Base-by-base conservation (phyloP, 352 stramenopile genomes). In the Plasmopara viticola region DNA sequence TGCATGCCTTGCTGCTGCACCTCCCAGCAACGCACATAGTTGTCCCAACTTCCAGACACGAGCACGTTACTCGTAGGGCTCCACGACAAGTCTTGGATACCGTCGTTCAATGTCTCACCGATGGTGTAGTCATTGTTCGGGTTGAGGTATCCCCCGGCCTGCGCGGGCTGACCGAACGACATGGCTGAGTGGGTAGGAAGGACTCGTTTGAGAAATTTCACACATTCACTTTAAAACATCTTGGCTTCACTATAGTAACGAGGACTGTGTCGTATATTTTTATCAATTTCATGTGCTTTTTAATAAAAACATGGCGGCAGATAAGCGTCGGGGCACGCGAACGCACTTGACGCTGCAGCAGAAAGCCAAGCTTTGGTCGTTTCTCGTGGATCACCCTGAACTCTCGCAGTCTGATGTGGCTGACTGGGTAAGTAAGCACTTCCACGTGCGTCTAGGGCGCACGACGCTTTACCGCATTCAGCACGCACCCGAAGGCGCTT, bases 1-100 rank as follows among this genome's bases (percentile, higher is more conserved):
- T 87, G 71, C 30, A 61, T 70, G 34, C 67, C 70, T 57, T 82
- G 64, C 58, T 87, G 71, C 60, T 92, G 77, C 34, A 92, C 77
- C 54, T 92, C 78, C 82, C 82, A 92, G 64, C 79, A 92, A 35
- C 78, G 82, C 58, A 92, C 82, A 17, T 74, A 64, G 56, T 92
- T 92, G 66, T 92, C 79, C 82, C 82, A 92, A 58, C 75, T 88
- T 46, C 77, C 82, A 7, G 76, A 71, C 30, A 90, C 82, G 14
- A 92, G 63, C 53, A 86, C 62, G 60, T 92, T 92, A 42, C 66
- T 70, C 30, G 68, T 81, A 9, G 82, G 79, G 43, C 77, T 89
- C 82, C 82, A 92, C 34, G 78, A 58, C 29, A 92, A 54, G 66
- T 88, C 78, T 59, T 87, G 70, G 51, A 92, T 81, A 48, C 82